phyloP scores from a whole-genome alignment of 192 early-diverging fungal genomes.

The Backusella sp. region DNA sequence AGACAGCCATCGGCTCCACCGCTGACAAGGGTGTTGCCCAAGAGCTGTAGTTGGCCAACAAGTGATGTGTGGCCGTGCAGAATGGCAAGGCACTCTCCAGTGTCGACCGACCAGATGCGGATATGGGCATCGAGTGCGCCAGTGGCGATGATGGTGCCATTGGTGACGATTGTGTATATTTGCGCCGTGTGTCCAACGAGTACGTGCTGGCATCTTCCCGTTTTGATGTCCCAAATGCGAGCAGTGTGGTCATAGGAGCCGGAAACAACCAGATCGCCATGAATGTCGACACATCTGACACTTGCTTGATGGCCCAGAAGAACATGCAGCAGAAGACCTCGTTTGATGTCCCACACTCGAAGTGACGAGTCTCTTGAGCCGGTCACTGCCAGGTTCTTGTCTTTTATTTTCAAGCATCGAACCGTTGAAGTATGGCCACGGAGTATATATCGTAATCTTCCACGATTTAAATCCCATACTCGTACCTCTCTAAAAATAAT shows the following conservation, averaged over 20 bases:
- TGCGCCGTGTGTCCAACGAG: slow-evolving; percentile 87
- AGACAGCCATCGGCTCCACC: slow-evolving; percentile 91
- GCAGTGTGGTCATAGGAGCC: slow-evolving; percentile 93
- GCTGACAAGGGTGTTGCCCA: slow-evolving; percentile 74
- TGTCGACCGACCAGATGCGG: slow-evolving; percentile 83
- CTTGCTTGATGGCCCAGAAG: slow-evolving; percentile 84
- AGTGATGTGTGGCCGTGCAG: slow-evolving; percentile 90
- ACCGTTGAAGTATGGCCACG: slow-evolving; percentile 96
- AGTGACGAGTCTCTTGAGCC: slow-evolving; percentile 92
- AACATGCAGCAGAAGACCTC: slow-evolving; percentile 64
- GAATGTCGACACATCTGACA: slow-evolving; percentile 89
- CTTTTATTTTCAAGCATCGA: slow-evolving; percentile 83
- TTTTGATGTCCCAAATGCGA: slow-evolving; percentile 83
- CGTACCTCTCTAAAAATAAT: slow-evolving; percentile 62
- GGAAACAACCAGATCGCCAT: slow-evolving; percentile 79
- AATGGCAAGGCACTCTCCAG: slow-evolving; percentile 74
- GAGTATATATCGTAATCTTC: slow-evolving; percentile 84
- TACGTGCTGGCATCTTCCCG: slow-evolving; percentile 69
- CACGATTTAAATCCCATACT: slow-evolving; percentile 92
- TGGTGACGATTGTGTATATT: slow-evolving; percentile 93
- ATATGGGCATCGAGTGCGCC: slow-evolving; percentile 92
- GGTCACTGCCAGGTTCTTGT: slow-evolving; percentile 75
- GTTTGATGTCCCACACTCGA: slow-evolving; percentile 85
- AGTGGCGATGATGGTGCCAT: slow-evolving; percentile 77
- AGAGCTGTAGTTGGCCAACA: slow-evolving; percentile 72